phyloP scores from a whole-genome alignment of 305 asterid species.

The Fraxinus baroniana region DNA sequence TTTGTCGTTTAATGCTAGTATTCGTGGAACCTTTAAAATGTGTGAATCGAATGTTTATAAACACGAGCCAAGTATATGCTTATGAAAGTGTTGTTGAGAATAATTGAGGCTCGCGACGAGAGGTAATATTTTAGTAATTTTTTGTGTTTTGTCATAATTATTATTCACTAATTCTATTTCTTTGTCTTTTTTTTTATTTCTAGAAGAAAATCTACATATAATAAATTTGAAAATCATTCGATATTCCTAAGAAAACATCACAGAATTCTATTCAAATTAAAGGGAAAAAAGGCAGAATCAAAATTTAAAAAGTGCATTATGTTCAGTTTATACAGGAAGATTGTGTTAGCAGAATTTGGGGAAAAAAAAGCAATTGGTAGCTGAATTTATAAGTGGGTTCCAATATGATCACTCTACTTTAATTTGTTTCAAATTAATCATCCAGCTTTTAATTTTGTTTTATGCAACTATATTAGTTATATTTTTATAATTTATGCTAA shows the following conservation, averaged over 20 bases:
- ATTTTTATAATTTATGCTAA: neutral
- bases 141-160: neutral
- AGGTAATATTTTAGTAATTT: neutral
- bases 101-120: neutral
- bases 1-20: neutral
- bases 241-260: neutral
- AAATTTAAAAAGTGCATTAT: neutral
- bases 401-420: neutral
- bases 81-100: neutral
- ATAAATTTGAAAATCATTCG: neutral
- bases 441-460: neutral
- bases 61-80: neutral
- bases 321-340: neutral
- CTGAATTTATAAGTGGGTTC: neutral
- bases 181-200: neutral
- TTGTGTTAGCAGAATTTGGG: neutral
- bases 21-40: neutral
- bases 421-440: neutral
- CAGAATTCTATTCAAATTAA: neutral
- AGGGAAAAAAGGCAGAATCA: neutral
- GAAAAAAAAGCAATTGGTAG: neutral
- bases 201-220: neutral
- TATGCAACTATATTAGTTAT: neutral
- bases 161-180: neutral
- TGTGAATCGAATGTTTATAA: neutral